A percentile compares a stretch with the other conserved stretches of the same genome.
phyloP scores from a whole-genome alignment of 805 yeast genomes.

The Saturnispora hagleri region DNA sequence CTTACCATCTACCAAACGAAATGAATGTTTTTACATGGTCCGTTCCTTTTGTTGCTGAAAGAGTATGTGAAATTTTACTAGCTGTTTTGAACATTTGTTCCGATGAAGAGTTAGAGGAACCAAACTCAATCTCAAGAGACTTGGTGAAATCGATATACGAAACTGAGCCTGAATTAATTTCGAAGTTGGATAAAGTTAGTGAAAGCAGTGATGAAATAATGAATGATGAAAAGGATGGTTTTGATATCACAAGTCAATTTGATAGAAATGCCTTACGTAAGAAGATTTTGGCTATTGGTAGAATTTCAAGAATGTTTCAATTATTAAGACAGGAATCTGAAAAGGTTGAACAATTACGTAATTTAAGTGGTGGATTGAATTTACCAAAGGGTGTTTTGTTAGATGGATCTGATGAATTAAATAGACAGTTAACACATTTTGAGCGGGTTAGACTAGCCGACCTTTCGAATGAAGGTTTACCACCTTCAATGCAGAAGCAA shows the following conservation, averaged over 20 bases:
- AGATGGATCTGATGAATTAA: constrained; percentile 73
- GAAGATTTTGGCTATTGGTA: constrained; percentile 92
- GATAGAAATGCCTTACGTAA: constrained; percentile 51
- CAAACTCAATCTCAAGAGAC: constrained; percentile 42
- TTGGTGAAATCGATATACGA: constrained; percentile 27
- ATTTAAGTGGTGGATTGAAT: constrained; percentile 52
- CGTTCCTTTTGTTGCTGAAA: constrained; percentile 93
- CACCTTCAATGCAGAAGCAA: constrained; percentile 43
- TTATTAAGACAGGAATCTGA: constrained; percentile 85
- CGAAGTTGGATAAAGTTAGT: not conserved
- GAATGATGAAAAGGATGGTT: constrained; percentile 7
- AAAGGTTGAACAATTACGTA: constrained; percentile 73
- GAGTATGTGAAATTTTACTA: constrained; percentile 87
- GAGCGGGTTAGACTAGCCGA: constrained; percentile 82
- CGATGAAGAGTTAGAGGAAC: constrained; percentile 85
- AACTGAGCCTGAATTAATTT: not conserved
- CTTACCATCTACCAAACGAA: constrained; percentile 93
- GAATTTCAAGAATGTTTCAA: constrained; percentile 88
- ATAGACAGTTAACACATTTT: constrained; percentile 59
- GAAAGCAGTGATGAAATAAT: not conserved
- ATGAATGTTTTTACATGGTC: constrained; percentile 99
- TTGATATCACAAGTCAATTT: constrained; percentile 10
- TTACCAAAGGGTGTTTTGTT: constrained; percentile 84
- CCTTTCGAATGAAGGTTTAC: constrained; percentile 74
- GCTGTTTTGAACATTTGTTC: constrained; percentile 89